Base-by-base conservation (phyloP, 495 filamentous ascomycete species). In the Alectoria sarmentosa region DNA sequence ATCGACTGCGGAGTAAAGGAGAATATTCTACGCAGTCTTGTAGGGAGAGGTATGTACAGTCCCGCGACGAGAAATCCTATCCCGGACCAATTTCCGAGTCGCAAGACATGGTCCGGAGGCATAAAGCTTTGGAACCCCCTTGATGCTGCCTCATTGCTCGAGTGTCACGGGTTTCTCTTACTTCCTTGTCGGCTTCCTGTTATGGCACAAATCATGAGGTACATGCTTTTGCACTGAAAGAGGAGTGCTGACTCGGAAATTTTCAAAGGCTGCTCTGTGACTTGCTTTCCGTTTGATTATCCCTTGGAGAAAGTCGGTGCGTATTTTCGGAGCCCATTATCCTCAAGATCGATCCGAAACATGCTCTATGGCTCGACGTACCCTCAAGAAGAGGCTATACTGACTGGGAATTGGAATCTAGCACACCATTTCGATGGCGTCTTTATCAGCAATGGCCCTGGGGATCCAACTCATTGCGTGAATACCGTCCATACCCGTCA, bases 1-100 rank as follows among this genome's bases (percentile, higher is more conserved):
- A 87, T 98, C 74, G 94, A 98, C 78, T 98, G 94, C 74, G 94
- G 94, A 76, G 95, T 98, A 65, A 98, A 98, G 83, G 94, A 98
- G 83, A 98, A 98, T 80, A 98, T 98, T 74, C 85, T 98, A 59
- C 89, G 94, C 68, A 93, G 89, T 73, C 80, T 98, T 66, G 93
- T 98, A 67, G 82, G 79, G 75, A 90, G 94, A 39, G 94, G 48
- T 52, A 9, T 4, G 26, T 52, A 30, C 23, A 30, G n/a, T n/a
- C n/a, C n/a, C n/a, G n/a, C n/a, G n/a, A n/a, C n/a, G n/a, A n/a
- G n/a, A n/a, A n/a, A n/a, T n/a, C n/a, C n/a, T n/a, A n/a, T n/a
- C n/a, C n/a, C n/a, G n/a, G n/a, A n/a, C n/a, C n/a, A n/a, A n/a
- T n/a, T n/a, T n/a, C n/a, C n/a, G n/a, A n/a, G n/a, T n/a, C n/a